These are phyloP conservation scores for Hymenoscyphus fructigenus DNA, from an alignment of 2,329 filamentous ascomycete genomes.

Conservation along the genomic window DNA sequence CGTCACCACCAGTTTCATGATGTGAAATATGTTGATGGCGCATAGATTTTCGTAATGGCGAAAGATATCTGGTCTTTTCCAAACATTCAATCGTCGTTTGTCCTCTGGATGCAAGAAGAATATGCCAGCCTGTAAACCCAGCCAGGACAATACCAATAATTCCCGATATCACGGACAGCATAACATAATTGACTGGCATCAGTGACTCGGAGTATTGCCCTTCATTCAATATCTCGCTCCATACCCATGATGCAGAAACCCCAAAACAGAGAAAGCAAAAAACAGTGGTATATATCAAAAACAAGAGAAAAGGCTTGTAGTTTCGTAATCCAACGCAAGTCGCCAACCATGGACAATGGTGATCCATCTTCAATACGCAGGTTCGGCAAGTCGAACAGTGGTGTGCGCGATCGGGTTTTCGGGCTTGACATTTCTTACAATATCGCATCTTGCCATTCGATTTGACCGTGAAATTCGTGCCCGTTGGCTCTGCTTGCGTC, in stretches of 20 bases:
- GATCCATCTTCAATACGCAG: conserved; percentile 99
- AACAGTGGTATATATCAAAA: conserved; percentile 82
- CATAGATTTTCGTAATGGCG: conserved; percentile 70
- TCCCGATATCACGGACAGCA: conserved; percentile 81
- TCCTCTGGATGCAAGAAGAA: conserved; percentile 73
- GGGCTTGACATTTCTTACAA: conserved; percentile 95
- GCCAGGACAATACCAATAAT: conserved; percentile 89
- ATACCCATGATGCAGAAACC: conserved; percentile 80
- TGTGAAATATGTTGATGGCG: conserved; percentile 59
- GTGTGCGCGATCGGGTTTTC: conserved; percentile 93
- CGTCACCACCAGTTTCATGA: conserved; percentile 46
- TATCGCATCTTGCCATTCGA: conserved; percentile 82
- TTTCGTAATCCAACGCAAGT: conserved; percentile 93
- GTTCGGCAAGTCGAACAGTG: conserved; percentile 94
- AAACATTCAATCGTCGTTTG: conserved; percentile 96
- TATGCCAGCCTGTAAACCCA: conserved; percentile 90
- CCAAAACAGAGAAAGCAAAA: conserved; percentile 82
- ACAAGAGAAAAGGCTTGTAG: conserved; percentile 93
- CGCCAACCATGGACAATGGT: conserved; percentile 97
- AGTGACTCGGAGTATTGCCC: conserved; percentile 71
- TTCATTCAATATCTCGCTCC: conserved; percentile 73
- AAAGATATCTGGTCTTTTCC: conserved; percentile 92
- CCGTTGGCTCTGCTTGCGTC: conserved; percentile 59
- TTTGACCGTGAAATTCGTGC: conserved; percentile 86
- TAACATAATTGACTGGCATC: conserved; percentile 86